A percentile compares a stretch with the other conserved stretches of the same genome.
Evolutionary conservation across 257 asterid genomes (phyloP).

Genomic region (Buddleja alternifolia): DNA sequence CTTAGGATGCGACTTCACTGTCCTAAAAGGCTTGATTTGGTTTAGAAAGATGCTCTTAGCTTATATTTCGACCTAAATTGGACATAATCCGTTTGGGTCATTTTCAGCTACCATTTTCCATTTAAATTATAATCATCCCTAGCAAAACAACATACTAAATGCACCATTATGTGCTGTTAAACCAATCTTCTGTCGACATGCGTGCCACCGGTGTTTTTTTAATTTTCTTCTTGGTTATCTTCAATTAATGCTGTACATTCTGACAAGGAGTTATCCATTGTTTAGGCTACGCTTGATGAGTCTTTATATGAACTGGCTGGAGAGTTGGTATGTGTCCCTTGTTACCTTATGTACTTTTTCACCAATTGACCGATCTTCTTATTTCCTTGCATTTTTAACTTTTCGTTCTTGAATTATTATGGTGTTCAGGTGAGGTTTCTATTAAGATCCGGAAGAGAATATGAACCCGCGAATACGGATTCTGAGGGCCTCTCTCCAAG

Average conservation of each 20-base stretch:
- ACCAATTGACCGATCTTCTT: conserved; percentile 19
- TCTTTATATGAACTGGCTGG: conserved; percentile 96
- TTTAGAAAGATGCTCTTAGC: too few relatives aligned
- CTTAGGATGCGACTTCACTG: too few relatives aligned
- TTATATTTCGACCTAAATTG: too few relatives aligned
- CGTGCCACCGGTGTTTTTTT: conserved; percentile 20
- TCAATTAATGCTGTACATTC: conserved; percentile 26
- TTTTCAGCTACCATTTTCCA: too few relatives aligned
- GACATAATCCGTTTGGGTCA: too few relatives aligned
- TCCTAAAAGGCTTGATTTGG: too few relatives aligned
- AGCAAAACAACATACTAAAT: background rate
- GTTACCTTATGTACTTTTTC: conserved; percentile 21
- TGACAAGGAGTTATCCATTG: conserved; percentile 40
- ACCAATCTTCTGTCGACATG: too few relatives aligned
- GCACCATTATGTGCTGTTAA: background rate
- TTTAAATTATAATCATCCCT: background rate
- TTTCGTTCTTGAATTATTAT: conserved; percentile 11
- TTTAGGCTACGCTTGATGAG: conserved; percentile 94
- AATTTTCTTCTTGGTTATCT: conserved; percentile 22
- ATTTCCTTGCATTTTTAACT: conserved; percentile 8
- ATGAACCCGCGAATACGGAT: conserved; percentile 68
- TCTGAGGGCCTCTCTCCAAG: conserved; percentile 82
- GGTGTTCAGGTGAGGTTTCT: conserved; percentile 87
- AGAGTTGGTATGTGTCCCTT: conserved; percentile 78
- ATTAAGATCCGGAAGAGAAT: conserved; percentile 96